A percentile compares a stretch with the other conserved stretches of the same genome.
phyloP scores from a whole-genome alignment of 345 rosid genomes.

The Syzygium oleosum region DNA sequence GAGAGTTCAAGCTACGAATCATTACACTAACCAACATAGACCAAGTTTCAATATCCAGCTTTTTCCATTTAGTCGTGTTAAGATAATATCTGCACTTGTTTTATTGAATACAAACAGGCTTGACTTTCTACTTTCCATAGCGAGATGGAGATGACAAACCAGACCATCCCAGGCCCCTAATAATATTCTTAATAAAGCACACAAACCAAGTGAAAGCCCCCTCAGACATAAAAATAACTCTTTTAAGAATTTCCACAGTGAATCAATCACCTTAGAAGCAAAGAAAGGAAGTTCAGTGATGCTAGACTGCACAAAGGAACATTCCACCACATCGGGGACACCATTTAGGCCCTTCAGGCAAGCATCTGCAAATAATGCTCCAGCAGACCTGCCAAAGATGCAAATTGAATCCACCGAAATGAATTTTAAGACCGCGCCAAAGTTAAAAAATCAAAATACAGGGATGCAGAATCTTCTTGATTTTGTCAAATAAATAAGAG shows the following conservation, averaged over 20 bases:
- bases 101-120: not conserved
- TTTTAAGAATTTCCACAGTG: not conserved
- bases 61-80: not conserved
- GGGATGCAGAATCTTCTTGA: not conserved
- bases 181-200: not conserved
- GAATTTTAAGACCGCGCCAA: not conserved
- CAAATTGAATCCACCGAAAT: not conserved
- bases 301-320: slow-evolving; percentile 65
- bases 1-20: not conserved
- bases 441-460: not conserved
- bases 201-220: not conserved
- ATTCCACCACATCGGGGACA: slow-evolving; percentile 64
- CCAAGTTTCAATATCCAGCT: not conserved
- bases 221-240: not conserved
- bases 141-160: not conserved
- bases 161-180: not conserved
- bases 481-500: not conserved
- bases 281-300: slow-evolving; percentile 78
- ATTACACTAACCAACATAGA: not conserved
- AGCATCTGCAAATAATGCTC: slow-evolving; percentile 85
- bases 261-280: slow-evolving; percentile 65
- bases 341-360: slow-evolving; percentile 88
- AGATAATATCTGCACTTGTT: not conserved
- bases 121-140: not conserved
- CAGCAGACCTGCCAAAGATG: slow-evolving; percentile 57